Conservation (phyloP, 768 basidiomycete species). For the Scleroderma bovista region DNA sequence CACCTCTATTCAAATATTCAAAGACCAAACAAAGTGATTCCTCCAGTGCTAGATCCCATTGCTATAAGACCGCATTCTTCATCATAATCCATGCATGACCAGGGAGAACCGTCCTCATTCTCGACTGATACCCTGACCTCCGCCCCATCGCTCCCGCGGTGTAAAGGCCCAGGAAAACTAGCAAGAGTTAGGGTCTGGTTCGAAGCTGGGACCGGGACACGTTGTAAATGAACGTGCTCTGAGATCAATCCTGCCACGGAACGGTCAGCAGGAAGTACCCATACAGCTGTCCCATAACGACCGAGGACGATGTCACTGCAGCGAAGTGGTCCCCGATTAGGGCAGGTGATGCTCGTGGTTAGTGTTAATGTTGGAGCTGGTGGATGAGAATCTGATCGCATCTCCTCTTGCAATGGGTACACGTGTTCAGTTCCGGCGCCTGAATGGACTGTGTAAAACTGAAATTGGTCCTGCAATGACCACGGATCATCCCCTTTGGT, state of each 20-base stretch:
- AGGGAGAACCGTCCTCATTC: constrained; percentile 25
- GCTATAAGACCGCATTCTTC: constrained; percentile 50
- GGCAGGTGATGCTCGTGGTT: constrained; percentile 30
- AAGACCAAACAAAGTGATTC: constrained; percentile 32
- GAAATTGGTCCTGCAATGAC: constrained; percentile 43
- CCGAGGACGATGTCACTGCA: constrained; percentile 53
- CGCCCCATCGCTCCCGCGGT: constrained; percentile 11
- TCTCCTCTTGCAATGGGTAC: neutral
- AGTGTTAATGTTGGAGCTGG: constrained; percentile 48
- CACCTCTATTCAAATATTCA: constrained; percentile 3
- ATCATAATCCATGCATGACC: constrained; percentile 60
- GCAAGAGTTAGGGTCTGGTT: constrained; percentile 42
- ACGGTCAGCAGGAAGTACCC: constrained; percentile 54
- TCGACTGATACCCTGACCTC: constrained; percentile 29
- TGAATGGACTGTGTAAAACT: constrained; percentile 44
- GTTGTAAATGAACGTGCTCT: constrained; percentile 11
- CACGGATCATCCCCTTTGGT: constrained; percentile 59
- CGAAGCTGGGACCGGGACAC: constrained; percentile 11
- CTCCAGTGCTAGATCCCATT: constrained; percentile 46
- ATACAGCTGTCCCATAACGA: constrained; percentile 51
- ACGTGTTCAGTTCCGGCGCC: constrained; percentile 14
- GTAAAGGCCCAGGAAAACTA: constrained; percentile 42
- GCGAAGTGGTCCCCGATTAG: constrained; percentile 44
- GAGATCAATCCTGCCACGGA: constrained; percentile 34
- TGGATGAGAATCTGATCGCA: constrained; percentile 10